Evolutionary conservation across 2,329 filamentous ascomycete genomes (phyloP).

Genomic region (Pseudogymnoascus sp.): DNA sequence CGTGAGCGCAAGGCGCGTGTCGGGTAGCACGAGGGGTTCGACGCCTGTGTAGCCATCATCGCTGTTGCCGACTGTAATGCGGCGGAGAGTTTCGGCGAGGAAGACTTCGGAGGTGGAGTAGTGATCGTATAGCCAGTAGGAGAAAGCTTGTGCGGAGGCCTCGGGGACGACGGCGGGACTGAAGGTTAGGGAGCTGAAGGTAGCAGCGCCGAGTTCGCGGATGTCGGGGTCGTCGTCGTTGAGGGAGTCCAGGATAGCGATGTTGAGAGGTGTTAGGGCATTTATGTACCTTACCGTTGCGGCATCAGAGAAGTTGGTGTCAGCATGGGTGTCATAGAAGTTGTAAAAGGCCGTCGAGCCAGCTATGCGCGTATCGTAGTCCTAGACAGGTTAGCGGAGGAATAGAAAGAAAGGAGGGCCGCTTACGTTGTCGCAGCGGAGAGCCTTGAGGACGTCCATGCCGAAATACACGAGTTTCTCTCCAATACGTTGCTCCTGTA

Average conservation of each 20-base stretch:
- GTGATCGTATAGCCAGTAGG: background rate
- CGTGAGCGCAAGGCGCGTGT: constrained; percentile 27
- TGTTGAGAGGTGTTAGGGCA: constrained; percentile 47
- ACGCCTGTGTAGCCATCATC: background rate
- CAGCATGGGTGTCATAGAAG: constrained; percentile 34
- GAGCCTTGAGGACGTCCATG: background rate
- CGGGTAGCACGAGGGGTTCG: background rate
- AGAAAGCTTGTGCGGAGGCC: constrained; percentile 30
- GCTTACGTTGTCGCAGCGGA: background rate
- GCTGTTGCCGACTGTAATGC: constrained; percentile 11
- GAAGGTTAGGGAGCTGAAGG: background rate
- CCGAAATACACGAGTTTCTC: background rate
- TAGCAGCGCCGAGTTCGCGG: constrained; percentile 53
- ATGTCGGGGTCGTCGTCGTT: constrained; percentile 92
- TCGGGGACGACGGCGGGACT: constrained; percentile 31
- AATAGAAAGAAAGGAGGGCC: background rate
- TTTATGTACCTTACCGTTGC: constrained; percentile 22
- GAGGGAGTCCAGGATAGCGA: constrained; percentile 66
- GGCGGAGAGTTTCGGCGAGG: constrained; percentile 23
- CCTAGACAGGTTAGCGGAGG: constrained; percentile 32
- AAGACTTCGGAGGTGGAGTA: constrained; percentile 30
- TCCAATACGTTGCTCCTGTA: background rate
- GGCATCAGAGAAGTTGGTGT: constrained; percentile 21
- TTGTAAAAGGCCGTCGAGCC: constrained; percentile 48
- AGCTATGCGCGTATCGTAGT: constrained; percentile 58